These are phyloP conservation scores for Astraeus odoratus DNA, from an alignment of 768 basidiomycete genomes.

Conservation along the genomic window DNA sequence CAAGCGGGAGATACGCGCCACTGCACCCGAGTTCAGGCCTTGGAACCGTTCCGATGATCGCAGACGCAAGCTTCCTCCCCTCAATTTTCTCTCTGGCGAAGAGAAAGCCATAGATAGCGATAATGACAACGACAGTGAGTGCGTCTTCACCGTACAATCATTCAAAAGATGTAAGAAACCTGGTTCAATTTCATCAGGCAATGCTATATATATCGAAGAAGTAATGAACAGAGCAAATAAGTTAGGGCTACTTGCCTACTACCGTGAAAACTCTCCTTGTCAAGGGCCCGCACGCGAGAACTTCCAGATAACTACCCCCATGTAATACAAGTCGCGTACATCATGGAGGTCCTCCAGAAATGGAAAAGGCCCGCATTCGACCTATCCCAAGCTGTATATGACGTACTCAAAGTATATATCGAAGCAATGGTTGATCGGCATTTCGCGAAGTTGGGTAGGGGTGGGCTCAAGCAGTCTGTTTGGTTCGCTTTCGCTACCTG, in stretches of 20 bases:
- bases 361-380: conserved; percentile 44
- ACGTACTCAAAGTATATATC: conserved; percentile 33
- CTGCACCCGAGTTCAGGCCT: conserved; percentile 54
- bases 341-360: conserved; percentile 34
- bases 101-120: conserved; percentile 21
- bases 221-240: conserved; percentile 39
- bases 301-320: conserved; percentile 64
- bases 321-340: conserved; percentile 46
- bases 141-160: too few species aligned
- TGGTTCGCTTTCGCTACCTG: conserved; percentile 18
- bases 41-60: conserved; percentile 24
- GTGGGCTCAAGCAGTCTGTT: conserved; percentile 44
- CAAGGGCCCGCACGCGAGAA: conserved; percentile 63
- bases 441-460: conserved; percentile 48
- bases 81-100: conserved; percentile 34
- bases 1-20: conserved; percentile 38
- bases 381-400: conserved; percentile 37
- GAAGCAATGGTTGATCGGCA: conserved; percentile 38
- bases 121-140: not conserved
- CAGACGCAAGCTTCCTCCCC: conserved; percentile 4
- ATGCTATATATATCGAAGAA: conserved; percentile 43
- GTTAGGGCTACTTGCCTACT: conserved; percentile 29
- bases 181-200: not conserved
- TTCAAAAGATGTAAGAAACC: conserved; percentile 7
- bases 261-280: not conserved